Percentiles rank a stretch among this genome's conserved stretches.
phyloP scores from a whole-genome alignment of 768 basidiomycete species.

The Hirschioporus abietinus region DNA sequence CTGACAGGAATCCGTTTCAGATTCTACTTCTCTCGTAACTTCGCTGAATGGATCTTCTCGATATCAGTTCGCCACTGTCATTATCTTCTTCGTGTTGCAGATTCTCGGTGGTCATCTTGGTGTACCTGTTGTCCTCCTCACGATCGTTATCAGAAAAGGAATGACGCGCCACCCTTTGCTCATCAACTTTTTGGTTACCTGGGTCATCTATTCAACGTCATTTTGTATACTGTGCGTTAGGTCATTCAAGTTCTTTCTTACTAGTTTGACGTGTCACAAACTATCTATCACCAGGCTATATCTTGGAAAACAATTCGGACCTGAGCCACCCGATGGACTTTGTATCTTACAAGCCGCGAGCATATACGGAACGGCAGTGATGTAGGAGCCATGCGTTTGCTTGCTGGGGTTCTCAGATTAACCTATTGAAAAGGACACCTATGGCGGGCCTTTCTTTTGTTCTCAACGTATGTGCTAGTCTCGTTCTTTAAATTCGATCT shows the following conservation, averaged over 20 bases:
- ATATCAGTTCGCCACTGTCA: not conserved
- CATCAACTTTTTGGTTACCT: constrained; percentile 51
- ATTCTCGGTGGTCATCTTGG: constrained; percentile 15
- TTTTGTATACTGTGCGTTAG: constrained; percentile 45
- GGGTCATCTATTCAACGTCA: constrained; percentile 49
- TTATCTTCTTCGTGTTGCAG: constrained; percentile 13
- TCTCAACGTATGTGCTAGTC: not conserved
- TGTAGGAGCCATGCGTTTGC: constrained; percentile 30
- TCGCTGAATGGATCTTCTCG: too few relatives aligned
- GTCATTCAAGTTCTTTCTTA: not conserved
- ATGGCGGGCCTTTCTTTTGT: constrained; percentile 1
- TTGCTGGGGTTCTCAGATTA: not conserved
- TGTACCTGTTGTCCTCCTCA: constrained; percentile 7
- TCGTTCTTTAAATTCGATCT: too few relatives aligned
- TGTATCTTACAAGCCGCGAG: constrained; percentile 49
- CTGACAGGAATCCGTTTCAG: too few relatives aligned
- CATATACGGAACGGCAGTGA: constrained; percentile 48
- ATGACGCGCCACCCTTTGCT: constrained; percentile 44
- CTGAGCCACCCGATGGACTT: constrained; percentile 24
- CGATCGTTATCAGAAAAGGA: constrained; percentile 26
- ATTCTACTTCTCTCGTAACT: too few relatives aligned
- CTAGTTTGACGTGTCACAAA: too few relatives aligned
- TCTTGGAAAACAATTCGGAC: constrained; percentile 11
- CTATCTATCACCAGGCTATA: not conserved
- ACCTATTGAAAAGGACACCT: not conserved